Percentiles rank a stretch among this genome's conserved stretches.
phyloP scores from a whole-genome alignment of 1,284 basidiomycete species.

The Sanghuangporus weigelae region DNA sequence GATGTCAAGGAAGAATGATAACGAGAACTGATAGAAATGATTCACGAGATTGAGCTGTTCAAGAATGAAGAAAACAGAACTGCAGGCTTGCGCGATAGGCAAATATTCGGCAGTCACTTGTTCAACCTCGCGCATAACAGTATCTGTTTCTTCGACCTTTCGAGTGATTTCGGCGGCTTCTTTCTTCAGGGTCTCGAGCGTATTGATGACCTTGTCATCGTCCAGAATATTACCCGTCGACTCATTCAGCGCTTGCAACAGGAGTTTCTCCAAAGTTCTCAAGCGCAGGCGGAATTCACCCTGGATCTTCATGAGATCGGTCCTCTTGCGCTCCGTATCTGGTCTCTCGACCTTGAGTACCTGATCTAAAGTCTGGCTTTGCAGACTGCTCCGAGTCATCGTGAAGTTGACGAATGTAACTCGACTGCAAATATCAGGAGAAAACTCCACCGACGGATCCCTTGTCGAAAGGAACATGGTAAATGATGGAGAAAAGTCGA shows the following conservation, averaged over 20 bases:
- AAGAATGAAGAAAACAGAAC: constrained; percentile 94
- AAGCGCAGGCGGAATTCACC: constrained; percentile 95
- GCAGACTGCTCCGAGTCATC: constrained; percentile 97
- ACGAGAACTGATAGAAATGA: constrained; percentile 99
- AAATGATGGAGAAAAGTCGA: constrained; percentile 98
- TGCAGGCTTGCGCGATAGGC: constrained; percentile 94
- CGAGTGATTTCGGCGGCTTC: constrained; percentile 95
- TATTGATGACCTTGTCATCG: constrained; percentile 98
- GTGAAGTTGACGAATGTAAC: constrained; percentile 99
- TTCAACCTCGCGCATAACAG: constrained; percentile 95
- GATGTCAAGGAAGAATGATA: constrained; percentile 97
- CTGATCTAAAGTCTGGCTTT: constrained; percentile 96
- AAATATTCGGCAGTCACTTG: constrained; percentile 93
- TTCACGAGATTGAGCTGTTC: constrained; percentile 93
- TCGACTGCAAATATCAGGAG: constrained; percentile 97
- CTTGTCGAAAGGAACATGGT: constrained; percentile 98
- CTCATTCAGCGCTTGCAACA: constrained; percentile 95
- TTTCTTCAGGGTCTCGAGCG: constrained; percentile 92
- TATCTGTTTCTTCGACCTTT: constrained; percentile 97
- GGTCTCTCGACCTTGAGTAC: constrained; percentile 96
- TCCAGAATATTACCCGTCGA: constrained; percentile 97
- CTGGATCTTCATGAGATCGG: constrained; percentile 98
- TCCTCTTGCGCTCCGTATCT: constrained; percentile 94
- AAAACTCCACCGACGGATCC: constrained; percentile 96
- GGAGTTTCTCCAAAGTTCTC: constrained; percentile 87